Evolutionary conservation across 176 grass and related monocot species (phyloP).

Genomic region (Juncus effusus): DNA sequence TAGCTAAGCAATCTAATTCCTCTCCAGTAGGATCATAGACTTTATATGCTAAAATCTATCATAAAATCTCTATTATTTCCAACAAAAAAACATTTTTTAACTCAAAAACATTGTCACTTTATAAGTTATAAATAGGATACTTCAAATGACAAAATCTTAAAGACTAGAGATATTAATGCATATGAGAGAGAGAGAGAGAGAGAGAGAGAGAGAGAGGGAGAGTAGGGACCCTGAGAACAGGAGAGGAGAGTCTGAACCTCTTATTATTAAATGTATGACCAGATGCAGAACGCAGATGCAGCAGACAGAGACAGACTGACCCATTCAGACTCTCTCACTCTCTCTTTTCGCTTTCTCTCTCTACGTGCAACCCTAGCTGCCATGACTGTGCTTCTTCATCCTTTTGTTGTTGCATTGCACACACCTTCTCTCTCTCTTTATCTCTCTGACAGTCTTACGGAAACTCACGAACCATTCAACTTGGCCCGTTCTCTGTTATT

Average conservation of each 20-base stretch:
- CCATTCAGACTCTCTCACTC: constrained; percentile 43
- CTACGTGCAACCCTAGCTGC: constrained; percentile 2
- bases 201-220: not conserved
- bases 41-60: too few relatives aligned
- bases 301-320: constrained; percentile 39
- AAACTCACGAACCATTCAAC: constrained; percentile 70
- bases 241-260: not conserved
- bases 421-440: not conserved
- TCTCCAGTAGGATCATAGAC: too few relatives aligned
- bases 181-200: constrained; percentile 1
- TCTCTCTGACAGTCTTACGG: constrained; percentile 58
- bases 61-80: too few relatives aligned
- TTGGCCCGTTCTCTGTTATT: not conserved
- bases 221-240: not conserved
- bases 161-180: not conserved
- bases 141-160: too few relatives aligned
- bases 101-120: too few relatives aligned
- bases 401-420: not conserved
- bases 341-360: constrained; percentile 28
- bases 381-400: not conserved
- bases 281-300: too few relatives aligned
- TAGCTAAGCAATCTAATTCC: too few relatives aligned
- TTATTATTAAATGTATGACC: not conserved
- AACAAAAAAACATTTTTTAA: too few relatives aligned
- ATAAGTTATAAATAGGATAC: too few relatives aligned